Evolutionary conservation across 352 stramenopile species (phyloP).

Genomic region (Phytopythium mirpurense): DNA sequence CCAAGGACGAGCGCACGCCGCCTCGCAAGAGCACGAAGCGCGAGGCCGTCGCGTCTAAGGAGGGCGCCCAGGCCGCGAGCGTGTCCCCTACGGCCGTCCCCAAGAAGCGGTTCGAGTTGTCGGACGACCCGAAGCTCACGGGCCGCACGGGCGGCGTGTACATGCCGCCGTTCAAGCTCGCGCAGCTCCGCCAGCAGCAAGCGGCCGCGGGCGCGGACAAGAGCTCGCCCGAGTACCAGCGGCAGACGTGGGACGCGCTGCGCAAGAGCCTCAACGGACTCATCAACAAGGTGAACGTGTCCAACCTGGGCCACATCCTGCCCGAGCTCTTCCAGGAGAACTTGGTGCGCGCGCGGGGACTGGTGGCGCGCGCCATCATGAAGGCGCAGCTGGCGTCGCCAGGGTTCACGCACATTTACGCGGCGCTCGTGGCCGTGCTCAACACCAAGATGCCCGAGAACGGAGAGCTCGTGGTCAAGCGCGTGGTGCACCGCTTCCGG

Average conservation of each 20-base stretch:
- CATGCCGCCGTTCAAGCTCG: slow-evolving; percentile 91
- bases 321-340: slow-evolving; percentile 97
- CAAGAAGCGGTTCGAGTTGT: slow-evolving; percentile 17
- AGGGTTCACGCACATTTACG: slow-evolving; percentile 96
- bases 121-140: slow-evolving; percentile 26
- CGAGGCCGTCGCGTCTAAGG: slow-evolving; percentile 4
- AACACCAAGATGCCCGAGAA: slow-evolving; percentile 99
- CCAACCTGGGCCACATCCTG: slow-evolving; percentile 95
- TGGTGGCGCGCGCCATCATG: slow-evolving; percentile 94
- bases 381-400: slow-evolving; percentile 95
- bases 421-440: slow-evolving; percentile 95
- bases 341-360: slow-evolving; percentile 92
- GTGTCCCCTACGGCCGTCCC: neutral
- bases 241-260: slow-evolving; percentile 94
- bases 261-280: slow-evolving; percentile 97
- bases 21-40: slow-evolving; percentile 10
- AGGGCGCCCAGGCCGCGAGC: slow-evolving; percentile 1
- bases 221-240: slow-evolving; percentile 80
- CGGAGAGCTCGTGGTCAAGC: slow-evolving; percentile 92
- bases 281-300: slow-evolving; percentile 96
- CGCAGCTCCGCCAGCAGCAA: slow-evolving; percentile 55
- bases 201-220: slow-evolving; percentile 30
- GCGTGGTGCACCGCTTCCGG: slow-evolving; percentile 94
- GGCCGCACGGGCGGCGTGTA: slow-evolving; percentile 89
- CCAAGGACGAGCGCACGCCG: slow-evolving; percentile 14